A percentile compares a stretch with the other conserved stretches of the same genome.
Conservation (phyloP, 2,329 filamentous ascomycete species). For the Cladosporium sp. region DNA sequence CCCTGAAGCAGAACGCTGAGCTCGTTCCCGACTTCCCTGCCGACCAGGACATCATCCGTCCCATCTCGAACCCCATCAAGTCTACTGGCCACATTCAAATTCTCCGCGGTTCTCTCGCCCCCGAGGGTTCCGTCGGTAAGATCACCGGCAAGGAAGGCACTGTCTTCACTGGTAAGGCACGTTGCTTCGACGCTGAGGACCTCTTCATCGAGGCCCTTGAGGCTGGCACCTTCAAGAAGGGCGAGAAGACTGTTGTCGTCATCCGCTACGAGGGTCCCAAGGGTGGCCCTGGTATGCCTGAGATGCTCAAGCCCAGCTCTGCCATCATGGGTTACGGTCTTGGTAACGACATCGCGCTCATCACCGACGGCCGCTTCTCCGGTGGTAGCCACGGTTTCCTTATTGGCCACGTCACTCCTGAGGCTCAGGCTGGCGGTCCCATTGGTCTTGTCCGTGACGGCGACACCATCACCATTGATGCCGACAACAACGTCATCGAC, state of each 20-base stretch:
- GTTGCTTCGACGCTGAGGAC: constrained; percentile 67
- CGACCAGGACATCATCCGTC: constrained; percentile 67
- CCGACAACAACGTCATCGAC: constrained; percentile 64
- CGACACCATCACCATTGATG: constrained; percentile 76
- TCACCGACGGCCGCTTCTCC: constrained; percentile 72
- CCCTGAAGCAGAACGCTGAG: constrained; percentile 47
- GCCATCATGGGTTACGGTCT: constrained; percentile 71
- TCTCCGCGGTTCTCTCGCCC: constrained; percentile 64
- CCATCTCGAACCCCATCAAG: constrained; percentile 66
- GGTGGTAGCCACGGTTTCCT: constrained; percentile 83
- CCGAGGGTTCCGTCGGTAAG: constrained; percentile 67
- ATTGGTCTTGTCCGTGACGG: constrained; percentile 80
- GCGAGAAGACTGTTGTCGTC: constrained; percentile 71
- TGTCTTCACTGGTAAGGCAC: constrained; percentile 63
- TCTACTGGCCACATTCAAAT: constrained; percentile 69
- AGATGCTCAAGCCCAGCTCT: constrained; percentile 69
- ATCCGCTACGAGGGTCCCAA: constrained; percentile 72
- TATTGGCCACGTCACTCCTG: constrained; percentile 82
- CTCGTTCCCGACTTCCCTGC: constrained; percentile 60
- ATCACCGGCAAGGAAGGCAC: constrained; percentile 73
- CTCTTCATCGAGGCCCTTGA: constrained; percentile 65
- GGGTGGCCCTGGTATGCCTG: constrained; percentile 69
- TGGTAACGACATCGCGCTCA: constrained; percentile 67
- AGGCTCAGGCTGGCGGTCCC: constrained; percentile 79
- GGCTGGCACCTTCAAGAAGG: constrained; percentile 65